Evolutionary conservation across 495 filamentous ascomycete genomes (phyloP).

Genomic region (Haplographium delicatum): DNA sequence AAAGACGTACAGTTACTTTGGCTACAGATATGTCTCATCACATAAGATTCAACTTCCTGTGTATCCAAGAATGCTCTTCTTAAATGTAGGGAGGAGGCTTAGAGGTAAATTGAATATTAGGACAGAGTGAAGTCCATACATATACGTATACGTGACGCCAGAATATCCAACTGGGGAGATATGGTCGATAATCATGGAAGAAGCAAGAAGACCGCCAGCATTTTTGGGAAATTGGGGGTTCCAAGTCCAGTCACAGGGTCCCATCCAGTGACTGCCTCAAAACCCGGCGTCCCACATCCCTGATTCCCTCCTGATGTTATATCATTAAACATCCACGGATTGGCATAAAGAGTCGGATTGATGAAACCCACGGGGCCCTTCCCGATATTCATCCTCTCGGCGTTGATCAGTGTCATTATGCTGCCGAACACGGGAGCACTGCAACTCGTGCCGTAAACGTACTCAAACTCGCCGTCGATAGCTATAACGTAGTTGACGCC

Average conservation of each 20-base stretch:
- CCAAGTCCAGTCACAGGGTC: conserved; percentile 55
- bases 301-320: conserved; percentile 42
- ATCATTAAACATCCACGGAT: conserved; percentile 44
- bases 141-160: too few species aligned
- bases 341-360: conserved; percentile 45
- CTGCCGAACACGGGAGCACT: conserved; percentile 32
- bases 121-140: too few species aligned
- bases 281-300: conserved; percentile 47
- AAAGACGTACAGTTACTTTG: too few species aligned
- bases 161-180: too few species aligned
- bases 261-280: conserved; percentile 51
- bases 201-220: conserved; percentile 41
- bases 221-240: conserved; percentile 47
- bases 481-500: conserved; percentile 23
- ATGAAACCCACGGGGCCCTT: conserved; percentile 49
- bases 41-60: too few species aligned
- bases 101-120: too few species aligned
- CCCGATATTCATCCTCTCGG: conserved; percentile 40
- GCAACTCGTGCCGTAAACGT: conserved; percentile 29
- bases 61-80: too few species aligned
- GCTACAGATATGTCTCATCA: too few species aligned
- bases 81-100: too few species aligned
- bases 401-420: conserved; percentile 45
- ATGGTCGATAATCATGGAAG: conserved; percentile 22
- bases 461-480: conserved; percentile 24